Percentiles rank a stretch among this genome's conserved stretches.
phyloP scores from a whole-genome alignment of 768 basidiomycete species.

The Leccinum barrowsii region DNA sequence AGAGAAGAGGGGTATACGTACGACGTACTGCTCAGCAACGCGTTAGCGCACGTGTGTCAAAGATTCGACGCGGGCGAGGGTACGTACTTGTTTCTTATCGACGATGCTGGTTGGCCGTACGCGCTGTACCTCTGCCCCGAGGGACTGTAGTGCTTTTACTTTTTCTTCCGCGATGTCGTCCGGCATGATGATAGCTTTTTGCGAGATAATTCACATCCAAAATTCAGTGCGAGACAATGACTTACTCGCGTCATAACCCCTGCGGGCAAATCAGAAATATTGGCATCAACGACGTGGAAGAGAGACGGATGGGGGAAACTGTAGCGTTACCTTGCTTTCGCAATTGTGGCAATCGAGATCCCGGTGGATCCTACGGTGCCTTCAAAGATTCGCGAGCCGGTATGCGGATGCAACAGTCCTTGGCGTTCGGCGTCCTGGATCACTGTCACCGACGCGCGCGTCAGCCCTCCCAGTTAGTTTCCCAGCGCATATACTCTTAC shows the following conservation, averaged over 20 bases:
- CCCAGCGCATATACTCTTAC: slow-evolving; percentile 37
- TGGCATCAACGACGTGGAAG: background rate
- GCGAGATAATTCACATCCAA: background rate
- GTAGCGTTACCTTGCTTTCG: slow-evolving; percentile 66
- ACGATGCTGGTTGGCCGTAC: slow-evolving; percentile 95
- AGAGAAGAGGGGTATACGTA: slow-evolving; percentile 35
- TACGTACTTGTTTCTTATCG: slow-evolving; percentile 85
- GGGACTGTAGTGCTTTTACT: slow-evolving; percentile 71
- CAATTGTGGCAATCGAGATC: slow-evolving; percentile 93
- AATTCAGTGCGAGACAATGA: background rate
- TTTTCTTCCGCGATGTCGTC: slow-evolving; percentile 92
- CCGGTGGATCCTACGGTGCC: slow-evolving; percentile 96
- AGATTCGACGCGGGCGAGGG: background rate
- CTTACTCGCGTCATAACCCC: slow-evolving; percentile 85
- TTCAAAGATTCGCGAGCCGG: slow-evolving; percentile 92
- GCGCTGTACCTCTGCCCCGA: slow-evolving; percentile 87
- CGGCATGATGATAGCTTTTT: slow-evolving; percentile 81
- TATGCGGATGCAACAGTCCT: slow-evolving; percentile 80
- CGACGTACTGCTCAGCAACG: slow-evolving; percentile 50
- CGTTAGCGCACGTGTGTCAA: background rate
- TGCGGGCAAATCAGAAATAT: slow-evolving; percentile 25
- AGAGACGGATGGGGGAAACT: background rate
- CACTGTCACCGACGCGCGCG: slow-evolving; percentile 49
- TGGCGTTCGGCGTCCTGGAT: slow-evolving; percentile 88
- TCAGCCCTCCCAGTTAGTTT: background rate